Evolutionary conservation across 2,329 filamentous ascomycete species (phyloP), one percentile per base, ranked within the genome.

Genomic region (Epichloe glyceriae): DNA sequence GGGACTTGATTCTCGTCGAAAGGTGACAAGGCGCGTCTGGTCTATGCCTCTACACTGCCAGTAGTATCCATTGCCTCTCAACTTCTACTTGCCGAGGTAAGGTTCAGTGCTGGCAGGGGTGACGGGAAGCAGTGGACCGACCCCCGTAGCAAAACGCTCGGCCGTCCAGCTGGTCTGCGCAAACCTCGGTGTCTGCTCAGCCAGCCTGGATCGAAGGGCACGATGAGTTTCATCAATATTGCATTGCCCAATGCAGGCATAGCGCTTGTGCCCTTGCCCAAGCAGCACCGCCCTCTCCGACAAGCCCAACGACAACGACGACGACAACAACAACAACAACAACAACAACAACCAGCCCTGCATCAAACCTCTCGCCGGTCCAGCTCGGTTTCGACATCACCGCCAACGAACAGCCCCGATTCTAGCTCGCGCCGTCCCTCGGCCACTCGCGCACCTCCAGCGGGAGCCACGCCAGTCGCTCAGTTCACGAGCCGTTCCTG

Each of bases 191-290:
- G 20, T 22, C 41, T 26, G 22, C 41, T 10, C 35, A 46, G 43
- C 49, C 49, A 50, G 46, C 41, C 42, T 37, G 35, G 19, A 30
- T 15, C 49, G 10, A 38, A 34, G 14, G 26, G 37, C 38, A 42
- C 12, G 14, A 45, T 49, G 47, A 39, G 47, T 38, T 49, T 44
- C 34, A 17, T 33, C 40, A 45, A 43, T 49, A 22, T 45, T 40
- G 50, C 34, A 40, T 49, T 49, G 40, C 50, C 50, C 41, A 46
- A 34, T 42, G 35, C 50, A 54, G 57, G 60, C 61, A 68, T 70
- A 64, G 56, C 55, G 42, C 48, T 58, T 52, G 61, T 52, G 61
- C 50, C 52, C 51, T 10, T 61, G 19, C 47, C 40, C 19, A 26
- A 22, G 6, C 34, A 46, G 48, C 53, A 60, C 58, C 53, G 22